Percentiles rank a stretch among this genome's conserved stretches.
These are phyloP conservation scores for Colletotrichum sp. DNA, from an alignment of 2,329 filamentous ascomycete species.

Conservation along the genomic window DNA sequence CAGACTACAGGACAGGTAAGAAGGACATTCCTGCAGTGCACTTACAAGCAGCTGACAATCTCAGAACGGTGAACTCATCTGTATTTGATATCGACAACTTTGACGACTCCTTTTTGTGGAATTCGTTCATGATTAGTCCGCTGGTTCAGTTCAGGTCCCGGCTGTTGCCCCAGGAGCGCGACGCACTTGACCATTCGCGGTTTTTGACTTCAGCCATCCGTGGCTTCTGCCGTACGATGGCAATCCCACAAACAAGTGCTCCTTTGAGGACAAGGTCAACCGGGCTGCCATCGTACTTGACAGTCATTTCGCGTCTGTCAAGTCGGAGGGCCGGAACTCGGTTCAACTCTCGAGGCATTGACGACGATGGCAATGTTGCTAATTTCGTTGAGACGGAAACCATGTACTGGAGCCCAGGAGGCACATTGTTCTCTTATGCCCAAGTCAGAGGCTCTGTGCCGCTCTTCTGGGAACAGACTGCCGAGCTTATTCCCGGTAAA, in stretches of 20 bases:
- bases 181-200: conserved; percentile 81
- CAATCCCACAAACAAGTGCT: conserved; percentile 77
- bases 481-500: conserved; percentile 86
- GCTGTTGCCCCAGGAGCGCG: conserved; percentile 75
- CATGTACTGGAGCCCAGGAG: conserved; percentile 82
- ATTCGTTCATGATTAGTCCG: conserved; percentile 97
- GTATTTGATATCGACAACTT: conserved; percentile 92
- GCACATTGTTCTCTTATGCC: conserved; percentile 87
- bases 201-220: conserved; percentile 94
- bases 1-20: conserved; percentile 83
- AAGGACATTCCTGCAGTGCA: background rate
- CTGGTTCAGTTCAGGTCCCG: conserved; percentile 87
- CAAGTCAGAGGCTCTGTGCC: conserved; percentile 94
- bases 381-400: conserved; percentile 99
- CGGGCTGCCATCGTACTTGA: conserved; percentile 82
- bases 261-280: conserved; percentile 70
- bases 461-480: conserved; percentile 94
- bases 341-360: conserved; percentile 96
- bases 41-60: conserved; percentile 21
- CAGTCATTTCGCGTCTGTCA: conserved; percentile 89
- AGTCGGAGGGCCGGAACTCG: conserved; percentile 90
- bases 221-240: conserved; percentile 88
- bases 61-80: conserved; percentile 73
- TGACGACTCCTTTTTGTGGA: conserved; percentile 94
- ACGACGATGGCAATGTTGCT: conserved; percentile 95